Conservation (phyloP, 2,329 filamentous ascomycete species). For the Sclerotinia minor region DNA sequence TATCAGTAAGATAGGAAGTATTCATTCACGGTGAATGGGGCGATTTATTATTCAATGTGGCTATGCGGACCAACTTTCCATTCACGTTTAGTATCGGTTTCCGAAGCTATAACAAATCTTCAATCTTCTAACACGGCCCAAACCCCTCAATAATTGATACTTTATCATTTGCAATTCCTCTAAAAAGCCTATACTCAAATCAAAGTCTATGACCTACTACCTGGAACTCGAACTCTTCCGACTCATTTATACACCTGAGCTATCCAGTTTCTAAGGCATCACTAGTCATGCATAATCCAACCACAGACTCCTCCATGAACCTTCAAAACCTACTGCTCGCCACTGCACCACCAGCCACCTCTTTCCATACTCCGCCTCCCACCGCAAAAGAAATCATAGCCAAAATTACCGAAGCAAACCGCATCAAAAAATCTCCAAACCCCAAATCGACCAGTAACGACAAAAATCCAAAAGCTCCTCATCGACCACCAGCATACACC, state of each 20-base stretch:
- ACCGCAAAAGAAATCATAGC: too few relatives aligned
- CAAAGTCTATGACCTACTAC: not conserved
- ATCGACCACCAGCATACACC: not conserved
- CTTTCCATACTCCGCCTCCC: not conserved
- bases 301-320: not conserved
- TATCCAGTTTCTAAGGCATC: too few relatives aligned
- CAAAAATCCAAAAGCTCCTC: not conserved
- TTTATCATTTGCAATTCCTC: not conserved
- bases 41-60: not conserved
- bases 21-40: slow-evolving; percentile 5
- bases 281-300: not conserved
- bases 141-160: not conserved
- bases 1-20: not conserved
- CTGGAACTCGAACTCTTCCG: not conserved
- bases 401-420: not conserved
- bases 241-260: not conserved
- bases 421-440: not conserved
- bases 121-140: not conserved
- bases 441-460: not conserved
- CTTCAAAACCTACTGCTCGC: not conserved
- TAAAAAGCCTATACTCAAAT: not conserved
- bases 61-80: not conserved
- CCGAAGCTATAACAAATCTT: not conserved
- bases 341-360: too few relatives aligned
- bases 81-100: not conserved